phyloP scores from a whole-genome alignment of 805 yeast species.

The Candida oleophila region DNA sequence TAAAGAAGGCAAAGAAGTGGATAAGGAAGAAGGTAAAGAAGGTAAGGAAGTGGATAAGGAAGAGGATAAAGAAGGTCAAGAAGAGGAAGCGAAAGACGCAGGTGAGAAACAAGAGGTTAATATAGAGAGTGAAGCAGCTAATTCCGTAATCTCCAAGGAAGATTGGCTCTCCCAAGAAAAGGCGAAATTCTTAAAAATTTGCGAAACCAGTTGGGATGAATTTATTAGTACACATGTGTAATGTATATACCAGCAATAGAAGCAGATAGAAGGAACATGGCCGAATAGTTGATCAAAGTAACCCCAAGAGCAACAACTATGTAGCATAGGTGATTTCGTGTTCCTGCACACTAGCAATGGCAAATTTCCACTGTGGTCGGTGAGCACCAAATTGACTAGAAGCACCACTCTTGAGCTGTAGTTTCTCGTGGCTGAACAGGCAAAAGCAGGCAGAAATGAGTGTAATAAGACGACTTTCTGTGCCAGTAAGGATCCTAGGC shows the following conservation, averaged over 20 bases:
- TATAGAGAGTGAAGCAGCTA: conserved; percentile 4
- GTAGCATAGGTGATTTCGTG: too few species aligned
- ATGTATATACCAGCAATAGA: background rate
- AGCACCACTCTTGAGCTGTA: too few species aligned
- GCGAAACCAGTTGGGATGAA: conserved; percentile 46
- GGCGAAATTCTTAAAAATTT: conserved; percentile 40
- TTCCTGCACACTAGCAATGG: too few species aligned
- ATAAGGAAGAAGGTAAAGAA: background rate
- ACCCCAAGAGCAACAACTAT: too few species aligned
- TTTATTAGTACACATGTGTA: conserved; percentile 18
- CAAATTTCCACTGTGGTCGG: too few species aligned
- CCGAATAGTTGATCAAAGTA: too few species aligned
- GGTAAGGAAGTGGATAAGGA: background rate
- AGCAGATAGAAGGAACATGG: too few species aligned
- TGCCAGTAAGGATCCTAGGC: too few species aligned
- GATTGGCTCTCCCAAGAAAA: conserved; percentile 25
- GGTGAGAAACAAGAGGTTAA: conserved; percentile 1
- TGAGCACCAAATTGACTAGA: too few species aligned
- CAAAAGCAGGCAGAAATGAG: too few species aligned
- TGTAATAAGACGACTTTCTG: too few species aligned
- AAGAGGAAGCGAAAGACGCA: background rate
- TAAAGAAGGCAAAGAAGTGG: conserved; percentile 6
- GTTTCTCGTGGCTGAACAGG: too few species aligned
- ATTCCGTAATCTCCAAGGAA: background rate
- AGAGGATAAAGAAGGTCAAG: background rate